Evolutionary conservation across 768 basidiomycete species (phyloP), one percentile per base, ranked within the genome.

Genomic region (Phlegmacium glaucopus): DNA sequence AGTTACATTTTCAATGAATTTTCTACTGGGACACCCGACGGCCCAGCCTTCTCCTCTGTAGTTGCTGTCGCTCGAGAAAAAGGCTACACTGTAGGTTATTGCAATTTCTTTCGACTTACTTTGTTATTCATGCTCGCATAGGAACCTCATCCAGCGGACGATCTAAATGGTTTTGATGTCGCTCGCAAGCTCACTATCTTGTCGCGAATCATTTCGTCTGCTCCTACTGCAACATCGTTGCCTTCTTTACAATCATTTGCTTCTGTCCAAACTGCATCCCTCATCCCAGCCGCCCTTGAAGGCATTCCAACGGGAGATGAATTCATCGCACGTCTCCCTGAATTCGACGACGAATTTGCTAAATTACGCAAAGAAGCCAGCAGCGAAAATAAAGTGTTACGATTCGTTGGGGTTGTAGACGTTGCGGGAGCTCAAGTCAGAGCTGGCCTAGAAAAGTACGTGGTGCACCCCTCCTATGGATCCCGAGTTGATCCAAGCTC

Each of bases 1-100:
- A 92, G 88, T 63, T 99, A 98, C 72, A 98, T 99, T 71, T 99
- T 99, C 78, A 98, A 98, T 71, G 84, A 93, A 52, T 91, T 94
- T 71, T 85, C 90, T 2, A 85, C 82, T 4, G 83, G 80, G 1
- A 75, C 77, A 39, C 69, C 82, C 4, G 78, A 79, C 41, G 87
- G 86, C 0, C 84, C 85, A 1, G 70, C 72, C 25, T 98, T 99
- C 70, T 95, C 93, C 4, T 84, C 90, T 18, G 85, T 98, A 29
- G 95, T 99, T 46, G 80, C 80, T 49, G 66, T 83, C 30, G 96
- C 96, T 4, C 85, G 91, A 40, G 87, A 90, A 59, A 90, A 91
- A 56, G 96, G 96, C 1, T 99, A 94, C 69, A 99, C 96, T 15
- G 94, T 94, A 55, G 44, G 76, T 55, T 29, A 6, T 34, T 15